Conservation (phyloP, 164 flowering plant species). For the Chloranthus sessilifolius region DNA sequence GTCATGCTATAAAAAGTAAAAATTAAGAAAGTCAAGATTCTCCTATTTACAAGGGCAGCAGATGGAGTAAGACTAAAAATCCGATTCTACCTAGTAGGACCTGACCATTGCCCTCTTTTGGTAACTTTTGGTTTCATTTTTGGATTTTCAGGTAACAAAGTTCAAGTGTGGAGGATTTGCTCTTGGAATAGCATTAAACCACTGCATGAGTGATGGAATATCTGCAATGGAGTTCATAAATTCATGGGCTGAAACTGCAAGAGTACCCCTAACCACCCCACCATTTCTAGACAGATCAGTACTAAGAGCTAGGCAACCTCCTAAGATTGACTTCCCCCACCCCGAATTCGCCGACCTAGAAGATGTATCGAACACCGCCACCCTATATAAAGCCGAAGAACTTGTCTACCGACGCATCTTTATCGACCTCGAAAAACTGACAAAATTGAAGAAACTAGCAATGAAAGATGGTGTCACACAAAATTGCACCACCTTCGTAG, state of each 20-base stretch:
- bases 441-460: constrained; percentile 6
- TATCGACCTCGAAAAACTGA: constrained; percentile 7
- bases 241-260: constrained; percentile 28
- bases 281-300: constrained; percentile 19
- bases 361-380: constrained; percentile 7
- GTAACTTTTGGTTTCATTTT: no score
- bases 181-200: constrained; percentile 17
- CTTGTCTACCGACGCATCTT: constrained; percentile 9
- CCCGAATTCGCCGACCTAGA: constrained; percentile 9
- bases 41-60: no score
- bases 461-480: constrained; percentile 13
- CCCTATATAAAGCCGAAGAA: constrained; percentile 7
- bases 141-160: constrained; percentile 17
- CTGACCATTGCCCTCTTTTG: no score
- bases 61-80: no score
- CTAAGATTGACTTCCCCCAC: constrained; percentile 11
- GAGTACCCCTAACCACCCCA: constrained; percentile 8
- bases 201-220: constrained; percentile 22
- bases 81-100: no score
- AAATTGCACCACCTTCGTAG: constrained; percentile 18
- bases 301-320: constrained; percentile 12
- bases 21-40: no score
- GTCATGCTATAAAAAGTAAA: no score
- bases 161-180: constrained; percentile 27
- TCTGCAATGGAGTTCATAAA: constrained; percentile 20